Evolutionary conservation across 306 rosid genomes (phyloP), one percentile per base, ranked within the genome.

Genomic region (Mimosa bimucronata): DNA sequence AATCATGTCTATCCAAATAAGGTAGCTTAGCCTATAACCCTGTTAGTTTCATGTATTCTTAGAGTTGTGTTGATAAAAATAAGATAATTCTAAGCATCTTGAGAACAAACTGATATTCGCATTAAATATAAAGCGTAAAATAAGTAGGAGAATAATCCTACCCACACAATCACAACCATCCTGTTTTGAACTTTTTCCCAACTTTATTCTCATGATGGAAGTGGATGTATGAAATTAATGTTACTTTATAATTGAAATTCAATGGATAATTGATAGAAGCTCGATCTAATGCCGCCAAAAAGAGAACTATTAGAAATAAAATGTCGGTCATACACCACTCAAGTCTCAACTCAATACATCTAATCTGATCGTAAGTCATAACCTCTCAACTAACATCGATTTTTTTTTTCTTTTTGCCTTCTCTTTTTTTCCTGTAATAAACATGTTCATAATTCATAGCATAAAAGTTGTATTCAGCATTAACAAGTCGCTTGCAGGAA

Each of bases 311-410:
- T 31, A 69, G 19, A 57, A 69, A 64, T 52, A 71, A 65, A 28
- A 52, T 52, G 82, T 62, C 69, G 52, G 64, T 55, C 71, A 65
- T 19, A 29, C 4, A 25, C 30, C 45, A 1, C 38, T 34, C 38
- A 34, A 34, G 3, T 34, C 26, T 38, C 30, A 66, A 26, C 6
- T 55, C 66, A 62, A 61, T 26, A 37, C 13, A 23, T 23, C 65
- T 13, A 21, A 66, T 38, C 19, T 11, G 44, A 38, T 37, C 4
- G 21, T 76, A 61, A n/a, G 46, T 60, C 78, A 77, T 62, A 62
- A 62, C 75, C 66, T 61, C 74, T 70, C 68, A 77, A 25, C 25
- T 5, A 31, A 68, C 40, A 45, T 76, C 85, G 44, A 18, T 6
- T 19, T 6, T 50, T 48, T 82, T 60, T 50, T 6, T 19, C 1